Evolutionary conservation across 2,329 filamentous ascomycete genomes (phyloP).

Genomic region (Alternaria incomplexa): DNA sequence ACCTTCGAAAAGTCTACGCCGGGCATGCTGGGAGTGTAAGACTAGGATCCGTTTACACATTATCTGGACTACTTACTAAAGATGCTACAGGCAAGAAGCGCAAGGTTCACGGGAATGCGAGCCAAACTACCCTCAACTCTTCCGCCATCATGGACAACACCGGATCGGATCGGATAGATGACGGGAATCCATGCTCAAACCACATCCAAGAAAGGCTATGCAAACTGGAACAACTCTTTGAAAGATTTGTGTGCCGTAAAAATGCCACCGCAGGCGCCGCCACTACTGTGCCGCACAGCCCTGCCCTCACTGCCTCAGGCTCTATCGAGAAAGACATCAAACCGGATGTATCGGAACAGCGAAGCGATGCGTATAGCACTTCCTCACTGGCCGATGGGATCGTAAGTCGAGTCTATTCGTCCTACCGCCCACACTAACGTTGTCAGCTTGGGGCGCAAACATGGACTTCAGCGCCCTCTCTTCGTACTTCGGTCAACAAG

Average conservation of each 20-base stretch:
- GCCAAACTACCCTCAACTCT: constrained; percentile 20
- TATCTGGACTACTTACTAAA: constrained; percentile 12
- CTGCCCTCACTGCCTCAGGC: constrained; percentile 24
- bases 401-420: constrained; percentile 23
- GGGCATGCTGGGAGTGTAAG: constrained; percentile 47
- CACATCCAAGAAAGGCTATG: constrained; percentile 42
- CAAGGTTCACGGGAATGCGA: constrained; percentile 25
- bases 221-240: constrained; percentile 46
- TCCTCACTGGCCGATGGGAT: constrained; percentile 39
- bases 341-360: constrained; percentile 24
- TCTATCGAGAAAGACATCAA: constrained; percentile 29
- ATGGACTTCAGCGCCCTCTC: constrained; percentile 41
- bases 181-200: constrained; percentile 30
- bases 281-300: constrained; percentile 21
- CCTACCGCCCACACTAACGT: constrained; percentile 14
- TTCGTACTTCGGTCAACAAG: constrained; percentile 31
- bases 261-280: constrained; percentile 13
- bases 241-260: constrained; percentile 45
- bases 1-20: constrained; percentile 32
- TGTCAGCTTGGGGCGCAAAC: constrained; percentile 35
- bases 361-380: constrained; percentile 33
- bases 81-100: constrained; percentile 40
- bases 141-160: constrained; percentile 17
- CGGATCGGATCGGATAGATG: constrained; percentile 20
- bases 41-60: background rate